These are phyloP conservation scores for Irpex sp. DNA, from an alignment of 1,284 basidiomycete species.

Conservation along the genomic window DNA sequence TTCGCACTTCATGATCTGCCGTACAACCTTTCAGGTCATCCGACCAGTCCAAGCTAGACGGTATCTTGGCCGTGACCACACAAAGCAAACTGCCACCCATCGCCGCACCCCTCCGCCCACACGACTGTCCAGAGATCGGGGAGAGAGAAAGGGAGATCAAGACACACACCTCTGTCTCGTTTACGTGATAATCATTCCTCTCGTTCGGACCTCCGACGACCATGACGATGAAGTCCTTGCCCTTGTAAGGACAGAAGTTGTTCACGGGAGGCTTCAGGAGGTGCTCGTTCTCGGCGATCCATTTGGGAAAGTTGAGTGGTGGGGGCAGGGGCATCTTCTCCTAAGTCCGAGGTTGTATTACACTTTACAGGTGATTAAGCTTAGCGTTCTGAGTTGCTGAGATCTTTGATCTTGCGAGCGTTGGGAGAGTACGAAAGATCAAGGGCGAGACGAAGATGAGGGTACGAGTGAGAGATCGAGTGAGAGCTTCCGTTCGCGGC, in stretches of 20 bases:
- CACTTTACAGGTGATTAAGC: too few species aligned
- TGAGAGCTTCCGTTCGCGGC: too few species aligned
- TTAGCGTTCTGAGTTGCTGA: too few species aligned
- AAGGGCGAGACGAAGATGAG: too few species aligned
- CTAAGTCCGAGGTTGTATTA: too few species aligned
- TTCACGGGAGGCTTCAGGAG: constrained; percentile 87
- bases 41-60: too few species aligned
- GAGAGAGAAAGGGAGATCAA: not conserved
- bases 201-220: constrained; percentile 91
- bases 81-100: not conserved
- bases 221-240: constrained; percentile 87
- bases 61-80: too few species aligned
- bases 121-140: not conserved
- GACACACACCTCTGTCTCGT: constrained; percentile 76
- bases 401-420: too few species aligned
- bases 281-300: constrained; percentile 78
- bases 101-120: not conserved
- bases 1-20: too few species aligned
- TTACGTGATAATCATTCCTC: constrained; percentile 89
- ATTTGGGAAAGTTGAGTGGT: constrained; percentile 83
- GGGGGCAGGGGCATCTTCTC: constrained; percentile 54
- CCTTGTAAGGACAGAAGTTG: constrained; percentile 86
- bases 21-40: too few species aligned
- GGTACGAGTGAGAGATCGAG: too few species aligned
- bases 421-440: too few species aligned